These are phyloP conservation scores for Metschnikowia similis DNA, from an alignment of 805 yeast species.

Conservation along the genomic window DNA sequence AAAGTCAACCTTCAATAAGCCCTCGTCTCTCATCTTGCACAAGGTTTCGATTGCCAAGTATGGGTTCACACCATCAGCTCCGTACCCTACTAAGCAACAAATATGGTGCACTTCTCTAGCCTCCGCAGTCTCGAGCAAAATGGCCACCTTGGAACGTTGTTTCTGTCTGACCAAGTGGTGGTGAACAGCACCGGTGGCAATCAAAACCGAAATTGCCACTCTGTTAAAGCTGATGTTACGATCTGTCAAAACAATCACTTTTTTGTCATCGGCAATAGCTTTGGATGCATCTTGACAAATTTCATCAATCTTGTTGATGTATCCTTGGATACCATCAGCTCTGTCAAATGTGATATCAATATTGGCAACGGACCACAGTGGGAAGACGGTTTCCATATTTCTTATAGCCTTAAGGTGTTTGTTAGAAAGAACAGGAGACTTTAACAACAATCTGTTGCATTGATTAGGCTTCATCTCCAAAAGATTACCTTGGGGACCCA, in stretches of 20 bases:
- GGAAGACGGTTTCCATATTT: constrained; percentile 69
- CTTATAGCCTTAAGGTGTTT: constrained; percentile 71
- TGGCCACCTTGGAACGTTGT: constrained; percentile 92
- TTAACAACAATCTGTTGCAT: constrained; percentile 80
- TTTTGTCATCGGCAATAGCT: constrained; percentile 72
- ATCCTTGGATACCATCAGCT: constrained; percentile 80
- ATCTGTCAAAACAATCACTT: constrained; percentile 76
- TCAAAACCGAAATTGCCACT: constrained; percentile 78
- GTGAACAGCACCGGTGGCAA: constrained; percentile 96
- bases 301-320: constrained; percentile 77
- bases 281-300: constrained; percentile 83
- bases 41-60: constrained; percentile 89
- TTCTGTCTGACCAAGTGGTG: constrained; percentile 94
- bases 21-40: constrained; percentile 77
- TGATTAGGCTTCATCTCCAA: constrained; percentile 89
- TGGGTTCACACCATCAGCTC: constrained; percentile 95
- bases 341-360: constrained; percentile 89
- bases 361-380: constrained; percentile 76
- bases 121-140: constrained; percentile 90
- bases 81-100: constrained; percentile 92
- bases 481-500: constrained; percentile 97
- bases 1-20: constrained; percentile 54
- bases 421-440: constrained; percentile 76
- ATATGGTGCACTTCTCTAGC: constrained; percentile 97
- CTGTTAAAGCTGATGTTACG: constrained; percentile 54